phyloP scores from a whole-genome alignment of 306 rosid genomes.

The Fragaria nilgerrensis region DNA sequence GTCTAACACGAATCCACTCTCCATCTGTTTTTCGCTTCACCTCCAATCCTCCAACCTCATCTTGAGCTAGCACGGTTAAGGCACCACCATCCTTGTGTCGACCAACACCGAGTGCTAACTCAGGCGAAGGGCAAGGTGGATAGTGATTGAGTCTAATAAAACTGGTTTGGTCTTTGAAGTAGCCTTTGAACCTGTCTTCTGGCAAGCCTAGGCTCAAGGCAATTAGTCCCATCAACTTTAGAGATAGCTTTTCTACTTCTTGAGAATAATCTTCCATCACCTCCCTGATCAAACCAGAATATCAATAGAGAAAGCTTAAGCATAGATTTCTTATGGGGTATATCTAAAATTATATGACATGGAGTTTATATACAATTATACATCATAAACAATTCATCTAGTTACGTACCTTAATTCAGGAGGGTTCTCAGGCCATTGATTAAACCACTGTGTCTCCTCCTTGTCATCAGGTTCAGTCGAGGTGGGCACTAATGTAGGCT shows the following conservation, averaged over 20 bases:
- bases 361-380: neutral
- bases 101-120: constrained; percentile 59
- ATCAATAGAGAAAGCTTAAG: neutral
- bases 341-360: too few relatives aligned
- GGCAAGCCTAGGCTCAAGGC: constrained; percentile 52
- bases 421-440: constrained; percentile 49
- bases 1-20: constrained; percentile 53
- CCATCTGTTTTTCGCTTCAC: constrained; percentile 51
- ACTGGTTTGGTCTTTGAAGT: constrained; percentile 50
- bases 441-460: constrained; percentile 34
- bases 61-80: constrained; percentile 51
- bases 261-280: constrained; percentile 33
- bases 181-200: constrained; percentile 37
- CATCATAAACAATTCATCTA: neutral
- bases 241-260: constrained; percentile 40
- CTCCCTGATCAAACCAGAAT: constrained; percentile 25
- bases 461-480: constrained; percentile 34
- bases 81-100: constrained; percentile 51
- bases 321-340: neutral
- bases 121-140: constrained; percentile 52
- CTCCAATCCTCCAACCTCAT: constrained; percentile 55
- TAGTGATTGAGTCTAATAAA: constrained; percentile 43
- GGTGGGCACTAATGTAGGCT: constrained; percentile 38
- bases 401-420: constrained; percentile 47
- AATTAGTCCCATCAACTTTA: constrained; percentile 45